Base-by-base conservation (phyloP, 352 stramenopile species). In the Phytopythium aichiense region DNA sequence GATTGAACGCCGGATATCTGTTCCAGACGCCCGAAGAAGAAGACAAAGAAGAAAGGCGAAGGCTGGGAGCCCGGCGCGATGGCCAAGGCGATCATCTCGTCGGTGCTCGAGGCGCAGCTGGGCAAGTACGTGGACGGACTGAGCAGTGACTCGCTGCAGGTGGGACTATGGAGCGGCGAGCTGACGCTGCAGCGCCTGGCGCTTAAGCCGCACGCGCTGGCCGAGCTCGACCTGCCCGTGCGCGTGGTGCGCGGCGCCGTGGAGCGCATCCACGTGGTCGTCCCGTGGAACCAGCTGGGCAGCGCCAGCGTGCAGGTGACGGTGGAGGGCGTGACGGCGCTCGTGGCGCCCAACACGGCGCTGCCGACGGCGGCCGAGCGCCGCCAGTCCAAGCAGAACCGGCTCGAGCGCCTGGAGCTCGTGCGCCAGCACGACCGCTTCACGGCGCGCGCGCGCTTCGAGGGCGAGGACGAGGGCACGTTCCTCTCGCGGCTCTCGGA, bases 221-320 rank as follows among this genome's bases (percentile, higher is more conserved):
- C 79, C 1, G 86, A 94, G 66, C 65, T 94, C 31, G 72, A 93
- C 45, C 64, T 94, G 22, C 86, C 86, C 23, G 76, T 94, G 50
- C 66, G 73, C 13, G 73, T 94, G 31, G 64, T 88, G 25, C 73
- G 74, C 38, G 86, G 86, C 55, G 77, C 53, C 25, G 79, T 94
- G 16, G 56, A 56, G 13, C 82, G 84, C 59, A 74, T 94, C 28
- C 73, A 88, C 31, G 83, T 94, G 51, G 70, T 86, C n/a, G 86
- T 94, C 9, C 86, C 86, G n/a, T 94, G 86, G 86, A 93, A 94
- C 61, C 82, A 91, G 18, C 61, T 94, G 25, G 84, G 84, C 25
- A 90, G 76, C 54, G 75, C 84, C 6, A 94, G 86, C 56, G 86
- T 94, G 25, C 81, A 84, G 56, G 75, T 94, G 56, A 66, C 77